phyloP scores from a whole-genome alignment of 2,329 filamentous ascomycete species.

The Pochonia chlamydosporia region DNA sequence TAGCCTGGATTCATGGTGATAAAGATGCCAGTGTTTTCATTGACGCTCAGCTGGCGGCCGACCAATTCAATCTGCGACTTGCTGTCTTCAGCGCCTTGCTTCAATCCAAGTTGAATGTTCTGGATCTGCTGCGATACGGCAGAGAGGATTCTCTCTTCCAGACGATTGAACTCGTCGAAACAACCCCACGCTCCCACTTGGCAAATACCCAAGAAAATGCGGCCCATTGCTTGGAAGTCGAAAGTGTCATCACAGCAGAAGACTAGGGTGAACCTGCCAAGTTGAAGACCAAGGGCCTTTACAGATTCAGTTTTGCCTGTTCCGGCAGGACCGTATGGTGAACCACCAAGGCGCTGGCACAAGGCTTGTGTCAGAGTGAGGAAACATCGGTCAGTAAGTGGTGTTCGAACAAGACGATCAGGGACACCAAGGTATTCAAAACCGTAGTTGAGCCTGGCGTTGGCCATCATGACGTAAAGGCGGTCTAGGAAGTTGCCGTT shows the following conservation, averaged over 20 bases:
- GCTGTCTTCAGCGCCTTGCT: conserved; percentile 74
- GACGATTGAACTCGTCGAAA: conserved; percentile 99
- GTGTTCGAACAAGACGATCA: conserved; percentile 91
- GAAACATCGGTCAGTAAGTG: conserved; percentile 96
- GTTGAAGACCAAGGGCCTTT: conserved; percentile 92
- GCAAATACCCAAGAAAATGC: conserved; percentile 98
- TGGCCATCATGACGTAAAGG: conserved; percentile 91
- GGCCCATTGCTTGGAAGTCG: conserved; percentile 98
- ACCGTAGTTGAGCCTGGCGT: conserved; percentile 89
- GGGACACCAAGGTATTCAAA: conserved; percentile 98
- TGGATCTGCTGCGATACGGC: conserved; percentile 99
- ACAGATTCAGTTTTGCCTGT: conserved; percentile 99
- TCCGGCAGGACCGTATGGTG: conserved; percentile 93
- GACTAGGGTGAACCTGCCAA: conserved; percentile 95
- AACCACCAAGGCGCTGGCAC: conserved; percentile 90
- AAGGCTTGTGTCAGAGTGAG: conserved; percentile 93
- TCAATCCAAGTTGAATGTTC: conserved; percentile 95
- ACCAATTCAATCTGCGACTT: conserved; percentile 91
- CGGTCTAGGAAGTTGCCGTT: conserved; percentile 79
- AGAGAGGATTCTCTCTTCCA: conserved; percentile 95
- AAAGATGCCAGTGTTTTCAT: conserved; percentile 93
- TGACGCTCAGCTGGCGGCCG: conserved; percentile 83
- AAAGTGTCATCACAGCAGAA: conserved; percentile 99
- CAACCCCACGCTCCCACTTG: conserved; percentile 99
- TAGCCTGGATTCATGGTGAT: conserved; percentile 99